phyloP scores from a whole-genome alignment of 169 alveolate genomes.

The Cryptosporidium ryanae region DNA sequence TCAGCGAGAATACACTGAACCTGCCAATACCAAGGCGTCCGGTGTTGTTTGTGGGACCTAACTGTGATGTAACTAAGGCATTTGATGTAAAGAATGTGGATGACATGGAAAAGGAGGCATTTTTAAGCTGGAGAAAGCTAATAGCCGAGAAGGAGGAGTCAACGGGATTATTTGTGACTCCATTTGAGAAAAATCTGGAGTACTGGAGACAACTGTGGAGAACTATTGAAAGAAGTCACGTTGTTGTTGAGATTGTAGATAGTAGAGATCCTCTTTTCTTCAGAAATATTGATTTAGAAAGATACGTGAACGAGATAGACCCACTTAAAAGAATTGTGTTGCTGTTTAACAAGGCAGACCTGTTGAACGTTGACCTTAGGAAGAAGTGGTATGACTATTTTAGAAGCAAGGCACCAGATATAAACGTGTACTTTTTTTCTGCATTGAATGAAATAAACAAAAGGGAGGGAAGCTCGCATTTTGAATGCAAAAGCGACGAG shows the following conservation, averaged over 20 bases:
- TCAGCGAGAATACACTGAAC: background rate
- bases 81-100: conserved; percentile 71
- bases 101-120: conserved; percentile 85
- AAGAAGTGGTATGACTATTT: conserved; percentile 92
- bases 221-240: conserved; percentile 94
- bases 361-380: conserved; percentile 89
- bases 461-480: background rate
- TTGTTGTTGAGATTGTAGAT: conserved; percentile 95
- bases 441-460: conserved; percentile 83
- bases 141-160: conserved; percentile 91
- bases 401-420: conserved; percentile 79
- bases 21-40: conserved; percentile 73
- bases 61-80: conserved; percentile 13
- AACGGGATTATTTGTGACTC: conserved; percentile 93
- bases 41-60: conserved; percentile 53
- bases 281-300: conserved; percentile 89
- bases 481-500: background rate
- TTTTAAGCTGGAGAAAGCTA: conserved; percentile 89
- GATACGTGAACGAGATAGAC: conserved; percentile 90
- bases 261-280: conserved; percentile 97
- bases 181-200: conserved; percentile 98
- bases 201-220: conserved; percentile 99
- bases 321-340: conserved; percentile 88
- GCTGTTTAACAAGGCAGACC: conserved; percentile 95
- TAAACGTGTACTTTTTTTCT: conserved; percentile 91